Percentiles rank a stretch among this genome's conserved stretches.
Conservation (phyloP, 106 monocot genomes). For the Acorus calamus region DNA sequence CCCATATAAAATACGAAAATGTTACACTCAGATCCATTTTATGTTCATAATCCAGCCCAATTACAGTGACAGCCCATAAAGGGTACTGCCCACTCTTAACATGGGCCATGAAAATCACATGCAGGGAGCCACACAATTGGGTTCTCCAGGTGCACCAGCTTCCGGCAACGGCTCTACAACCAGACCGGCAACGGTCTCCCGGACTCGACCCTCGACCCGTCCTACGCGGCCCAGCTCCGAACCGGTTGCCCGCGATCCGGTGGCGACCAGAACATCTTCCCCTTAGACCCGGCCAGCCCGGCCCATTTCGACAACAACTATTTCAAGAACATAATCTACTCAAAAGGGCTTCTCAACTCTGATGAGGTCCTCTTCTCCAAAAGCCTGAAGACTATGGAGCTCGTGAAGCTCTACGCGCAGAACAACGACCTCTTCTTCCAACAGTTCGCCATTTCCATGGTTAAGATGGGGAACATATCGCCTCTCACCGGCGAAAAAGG, state of each 20-base stretch:
- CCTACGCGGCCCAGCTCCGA: constrained; percentile 32
- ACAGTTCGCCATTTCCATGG: constrained; percentile 48
- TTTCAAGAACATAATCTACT: constrained; percentile 41
- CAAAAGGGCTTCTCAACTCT: constrained; percentile 46
- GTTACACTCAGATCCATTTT: too few relatives aligned
- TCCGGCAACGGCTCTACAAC: constrained; percentile 61
- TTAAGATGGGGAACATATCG: constrained; percentile 55
- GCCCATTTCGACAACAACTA: constrained; percentile 46
- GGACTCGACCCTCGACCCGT: constrained; percentile 15
- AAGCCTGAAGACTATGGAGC: constrained; percentile 20
- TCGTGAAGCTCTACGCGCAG: constrained; percentile 36
- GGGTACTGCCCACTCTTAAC: too few relatives aligned
- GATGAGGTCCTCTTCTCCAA: constrained; percentile 41
- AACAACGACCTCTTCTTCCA: constrained; percentile 27
- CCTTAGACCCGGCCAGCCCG: constrained; percentile 29
- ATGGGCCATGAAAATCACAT: neutral
- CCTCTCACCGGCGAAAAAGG: constrained; percentile 39
- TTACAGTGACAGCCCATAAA: too few relatives aligned
- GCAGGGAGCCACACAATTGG: constrained; percentile 55
- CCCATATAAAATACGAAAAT: too few relatives aligned
- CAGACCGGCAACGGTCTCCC: constrained; percentile 50
- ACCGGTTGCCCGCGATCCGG: constrained; percentile 40
- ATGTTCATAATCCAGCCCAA: too few relatives aligned
- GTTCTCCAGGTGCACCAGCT: constrained; percentile 40
- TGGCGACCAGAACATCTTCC: constrained; percentile 49